A percentile compares a stretch with the other conserved stretches of the same genome.
These are phyloP conservation scores for Batrachochytrium dendrobatidis DNA, from an alignment of 371 early-diverging fungal species.

Conservation along the genomic window DNA sequence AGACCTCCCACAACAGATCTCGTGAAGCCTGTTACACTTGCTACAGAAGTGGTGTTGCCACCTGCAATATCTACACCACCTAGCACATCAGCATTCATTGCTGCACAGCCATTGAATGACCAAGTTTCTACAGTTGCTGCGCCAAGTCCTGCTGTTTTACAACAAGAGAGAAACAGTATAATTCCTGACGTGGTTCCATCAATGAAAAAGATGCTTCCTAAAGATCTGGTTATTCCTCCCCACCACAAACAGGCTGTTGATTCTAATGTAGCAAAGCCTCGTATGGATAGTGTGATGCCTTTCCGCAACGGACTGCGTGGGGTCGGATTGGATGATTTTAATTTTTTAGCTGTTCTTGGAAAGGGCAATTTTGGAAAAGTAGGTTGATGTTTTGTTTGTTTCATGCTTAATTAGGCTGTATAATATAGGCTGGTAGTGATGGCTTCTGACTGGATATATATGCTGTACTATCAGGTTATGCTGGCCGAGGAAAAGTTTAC, in stretches of 20 bases:
- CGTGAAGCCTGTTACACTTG: too few relatives aligned
- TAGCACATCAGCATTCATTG: too few relatives aligned
- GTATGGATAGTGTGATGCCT: constrained; percentile 7
- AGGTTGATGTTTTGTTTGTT: constrained; percentile 4
- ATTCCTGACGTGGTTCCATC: too few relatives aligned
- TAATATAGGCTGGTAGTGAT: background rate
- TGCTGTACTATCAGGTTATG: constrained; percentile 60
- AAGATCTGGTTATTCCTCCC: too few relatives aligned
- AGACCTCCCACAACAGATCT: too few relatives aligned
- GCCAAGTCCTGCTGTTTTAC: too few relatives aligned
- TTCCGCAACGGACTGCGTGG: constrained; percentile 12
- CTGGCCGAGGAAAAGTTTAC: constrained; percentile 81
- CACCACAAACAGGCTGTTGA: background rate
- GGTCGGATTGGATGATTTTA: constrained; percentile 64
- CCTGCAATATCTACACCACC: too few relatives aligned
- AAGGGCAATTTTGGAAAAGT: constrained; percentile 98
- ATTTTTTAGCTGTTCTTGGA: constrained; percentile 88
- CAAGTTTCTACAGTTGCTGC: too few relatives aligned
- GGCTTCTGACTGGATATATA: background rate
- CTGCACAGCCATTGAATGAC: too few relatives aligned
- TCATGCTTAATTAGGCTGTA: background rate
- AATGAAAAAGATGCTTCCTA: too few relatives aligned
- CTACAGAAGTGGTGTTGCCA: too few relatives aligned
- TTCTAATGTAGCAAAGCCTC: background rate
- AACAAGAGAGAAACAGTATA: too few relatives aligned